Evolutionary conservation across 345 rosid genomes (phyloP).

Genomic region (Citrus hindsii): DNA sequence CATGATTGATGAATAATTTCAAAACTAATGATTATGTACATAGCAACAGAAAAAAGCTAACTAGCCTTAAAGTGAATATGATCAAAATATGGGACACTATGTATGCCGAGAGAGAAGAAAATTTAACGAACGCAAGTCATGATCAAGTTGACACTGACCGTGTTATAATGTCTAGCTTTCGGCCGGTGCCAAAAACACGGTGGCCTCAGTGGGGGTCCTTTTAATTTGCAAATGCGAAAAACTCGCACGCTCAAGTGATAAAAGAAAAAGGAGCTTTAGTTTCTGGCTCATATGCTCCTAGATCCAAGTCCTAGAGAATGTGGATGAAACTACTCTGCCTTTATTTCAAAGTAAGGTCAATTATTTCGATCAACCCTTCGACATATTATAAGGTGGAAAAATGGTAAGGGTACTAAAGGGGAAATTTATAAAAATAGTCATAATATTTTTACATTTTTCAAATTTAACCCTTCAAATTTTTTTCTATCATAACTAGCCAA

Average conservation of each 20-base stretch:
- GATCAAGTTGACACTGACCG: not conserved
- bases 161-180: constrained; percentile 3
- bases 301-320: not conserved
- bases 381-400: no score
- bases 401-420: no score
- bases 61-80: no score
- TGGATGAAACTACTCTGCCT: not conserved
- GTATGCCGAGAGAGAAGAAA: no score
- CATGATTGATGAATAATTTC: not conserved
- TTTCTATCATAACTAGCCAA: no score
- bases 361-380: not conserved
- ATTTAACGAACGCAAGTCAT: no score
- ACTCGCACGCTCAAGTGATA: not conserved
- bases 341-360: not conserved
- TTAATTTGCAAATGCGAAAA: not conserved
- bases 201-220: not conserved
- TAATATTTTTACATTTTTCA: no score
- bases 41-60: not conserved
- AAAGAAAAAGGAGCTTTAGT: constrained; percentile 2
- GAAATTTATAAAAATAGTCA: no score
- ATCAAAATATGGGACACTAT: no score
- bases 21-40: not conserved
- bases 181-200: constrained; percentile 7
- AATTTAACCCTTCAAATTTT: no score
- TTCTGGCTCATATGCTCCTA: constrained; percentile 15